phyloP scores from a whole-genome alignment of 2,329 filamentous ascomycete genomes.

The Pseudogymnoascus sp. region DNA sequence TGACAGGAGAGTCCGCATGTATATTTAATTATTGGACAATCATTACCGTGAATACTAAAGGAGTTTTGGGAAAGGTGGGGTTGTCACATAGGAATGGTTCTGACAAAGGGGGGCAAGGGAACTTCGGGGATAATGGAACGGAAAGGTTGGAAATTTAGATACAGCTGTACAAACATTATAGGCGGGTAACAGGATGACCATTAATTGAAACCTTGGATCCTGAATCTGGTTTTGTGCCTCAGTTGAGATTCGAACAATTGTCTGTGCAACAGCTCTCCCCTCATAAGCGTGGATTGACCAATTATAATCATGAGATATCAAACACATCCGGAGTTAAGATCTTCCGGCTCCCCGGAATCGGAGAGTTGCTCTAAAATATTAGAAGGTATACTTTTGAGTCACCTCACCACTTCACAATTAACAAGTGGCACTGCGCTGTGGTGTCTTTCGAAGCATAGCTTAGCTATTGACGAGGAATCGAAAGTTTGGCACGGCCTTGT shows the following conservation, averaged over 20 bases:
- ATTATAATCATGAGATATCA: neutral
- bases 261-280: neutral
- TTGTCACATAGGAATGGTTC: neutral
- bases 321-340: neutral
- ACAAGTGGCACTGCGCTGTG: neutral
- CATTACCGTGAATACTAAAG: neutral
- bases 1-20: neutral
- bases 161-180: neutral
- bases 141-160: slow-evolving; percentile 4
- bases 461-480: slow-evolving; percentile 2
- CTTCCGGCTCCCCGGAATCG: slow-evolving; percentile 1
- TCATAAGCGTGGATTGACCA: neutral
- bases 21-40: slow-evolving; percentile 9
- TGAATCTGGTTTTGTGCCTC: neutral
- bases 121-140: slow-evolving; percentile 1
- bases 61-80: slow-evolving; percentile 5
- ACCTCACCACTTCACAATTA: neutral
- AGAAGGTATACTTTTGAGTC: neutral
- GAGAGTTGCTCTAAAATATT: slow-evolving; percentile 11
- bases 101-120: neutral
- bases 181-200: neutral
- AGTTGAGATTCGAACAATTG: neutral
- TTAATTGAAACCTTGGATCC: neutral
- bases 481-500: neutral
- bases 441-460: neutral